Conservation (phyloP, 257 asterid genomes). For the Voacanga thouarsii region DNA sequence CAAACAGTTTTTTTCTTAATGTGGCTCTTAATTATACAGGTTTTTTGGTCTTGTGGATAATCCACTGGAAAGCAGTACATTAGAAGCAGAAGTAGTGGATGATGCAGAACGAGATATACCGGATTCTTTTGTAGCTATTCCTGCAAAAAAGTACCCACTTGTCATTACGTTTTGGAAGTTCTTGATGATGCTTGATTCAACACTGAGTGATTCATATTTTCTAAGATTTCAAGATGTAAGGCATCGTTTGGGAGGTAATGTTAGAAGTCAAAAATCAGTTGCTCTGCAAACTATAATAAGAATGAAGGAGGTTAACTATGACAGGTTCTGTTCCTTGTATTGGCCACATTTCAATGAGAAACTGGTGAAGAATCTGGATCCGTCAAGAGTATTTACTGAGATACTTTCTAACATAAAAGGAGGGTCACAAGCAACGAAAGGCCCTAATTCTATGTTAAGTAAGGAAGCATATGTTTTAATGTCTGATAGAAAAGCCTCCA, state of each 20-base stretch:
- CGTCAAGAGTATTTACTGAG: conserved; percentile 54
- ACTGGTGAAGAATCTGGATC: conserved; percentile 41
- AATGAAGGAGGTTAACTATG: conserved; percentile 53
- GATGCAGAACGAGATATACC: conserved; percentile 46
- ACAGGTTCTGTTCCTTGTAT: conserved; percentile 41
- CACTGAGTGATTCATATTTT: conserved; percentile 53
- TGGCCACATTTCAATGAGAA: conserved; percentile 58
- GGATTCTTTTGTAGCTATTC: conserved; percentile 44
- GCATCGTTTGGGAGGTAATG: conserved; percentile 14
- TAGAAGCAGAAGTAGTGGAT: conserved; percentile 44
- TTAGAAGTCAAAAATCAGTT: conserved; percentile 27
- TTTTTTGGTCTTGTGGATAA: conserved; percentile 30
- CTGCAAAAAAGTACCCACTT: conserved; percentile 47
- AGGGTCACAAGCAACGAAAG: conserved; percentile 31
- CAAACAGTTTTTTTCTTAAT: not conserved
- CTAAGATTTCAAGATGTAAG: conserved; percentile 31
- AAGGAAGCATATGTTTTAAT: conserved; percentile 35
- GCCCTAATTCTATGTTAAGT: conserved; percentile 29
- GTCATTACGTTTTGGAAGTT: conserved; percentile 63
- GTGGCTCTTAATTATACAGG: conserved; percentile 23
- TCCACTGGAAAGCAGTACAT: conserved; percentile 15
- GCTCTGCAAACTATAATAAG: conserved; percentile 41
- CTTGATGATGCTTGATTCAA: conserved; percentile 68
- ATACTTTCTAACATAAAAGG: conserved; percentile 69
- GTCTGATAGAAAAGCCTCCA: conserved; percentile 37